These are phyloP conservation scores for Malus sylvestris DNA, from an alignment of 306 rosid genomes.

Conservation along the genomic window DNA sequence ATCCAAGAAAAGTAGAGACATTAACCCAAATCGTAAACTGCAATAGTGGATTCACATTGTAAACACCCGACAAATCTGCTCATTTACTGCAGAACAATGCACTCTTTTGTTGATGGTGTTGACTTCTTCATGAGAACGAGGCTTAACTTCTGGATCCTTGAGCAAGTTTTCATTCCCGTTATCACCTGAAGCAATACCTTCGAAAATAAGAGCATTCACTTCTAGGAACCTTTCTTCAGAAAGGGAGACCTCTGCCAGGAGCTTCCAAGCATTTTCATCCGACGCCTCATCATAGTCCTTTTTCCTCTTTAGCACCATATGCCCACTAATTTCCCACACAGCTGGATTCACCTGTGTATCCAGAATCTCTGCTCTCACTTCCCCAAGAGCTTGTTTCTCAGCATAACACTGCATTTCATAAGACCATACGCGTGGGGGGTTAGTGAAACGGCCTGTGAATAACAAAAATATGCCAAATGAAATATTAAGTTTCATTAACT, in stretches of 20 bases:
- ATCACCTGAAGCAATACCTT: slow-evolving; percentile 40
- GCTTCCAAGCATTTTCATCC: slow-evolving; percentile 88
- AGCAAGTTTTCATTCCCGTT: background rate
- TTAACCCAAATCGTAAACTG: slow-evolving; percentile 22
- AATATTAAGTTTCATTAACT: background rate
- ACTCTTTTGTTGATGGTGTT: slow-evolving; percentile 37
- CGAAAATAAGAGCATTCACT: slow-evolving; percentile 66
- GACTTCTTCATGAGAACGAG: slow-evolving; percentile 22
- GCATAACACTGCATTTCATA: slow-evolving; percentile 67
- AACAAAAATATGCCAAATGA: background rate
- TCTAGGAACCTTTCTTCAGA: slow-evolving; percentile 83
- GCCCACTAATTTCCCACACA: slow-evolving; percentile 96
- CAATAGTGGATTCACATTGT: slow-evolving; percentile 15
- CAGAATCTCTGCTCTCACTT: slow-evolving; percentile 76
- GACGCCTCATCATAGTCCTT: slow-evolving; percentile 87
- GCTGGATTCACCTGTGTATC: slow-evolving; percentile 99
- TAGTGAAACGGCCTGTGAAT: background rate
- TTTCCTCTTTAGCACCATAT: slow-evolving; percentile 92
- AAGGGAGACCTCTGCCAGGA: slow-evolving; percentile 89
- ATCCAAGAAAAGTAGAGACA: slow-evolving; percentile 22
- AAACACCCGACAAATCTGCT: slow-evolving; percentile 14
- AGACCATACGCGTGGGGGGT: background rate
- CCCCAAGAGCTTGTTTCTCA: slow-evolving; percentile 96
- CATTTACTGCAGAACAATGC: slow-evolving; percentile 55
- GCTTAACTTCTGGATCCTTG: slow-evolving; percentile 7